Base-by-base conservation (phyloP, 108 stramenopile species). In the Pseudonitzschia pungens region DNA sequence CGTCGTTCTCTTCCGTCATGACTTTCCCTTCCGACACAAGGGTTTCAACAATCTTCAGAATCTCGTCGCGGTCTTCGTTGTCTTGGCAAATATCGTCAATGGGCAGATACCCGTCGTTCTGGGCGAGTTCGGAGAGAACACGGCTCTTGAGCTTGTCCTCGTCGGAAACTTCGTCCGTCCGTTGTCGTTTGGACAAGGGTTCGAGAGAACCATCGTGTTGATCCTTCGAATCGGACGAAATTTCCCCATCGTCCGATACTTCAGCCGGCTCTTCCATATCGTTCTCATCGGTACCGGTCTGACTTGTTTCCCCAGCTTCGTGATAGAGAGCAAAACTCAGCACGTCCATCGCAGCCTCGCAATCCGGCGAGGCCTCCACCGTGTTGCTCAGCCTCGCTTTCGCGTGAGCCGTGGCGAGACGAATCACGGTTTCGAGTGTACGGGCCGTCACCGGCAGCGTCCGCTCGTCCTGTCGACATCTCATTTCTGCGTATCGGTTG, bases 381-480 rank as follows among this genome's bases (percentile, higher is more conserved):
- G 79, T 80, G 45, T 72, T 51, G 69, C 86, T 89, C 22, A 93
- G 72, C 20, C 91, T 83, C 20, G 88, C 89, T 83, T 99, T 99
- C 20, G 99, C 98, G 71, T 98, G 97, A 11, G 99, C 99, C 63
- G 93, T 97, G 1, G 96, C 88, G 60, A 99, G 74, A 44, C 99
- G 97, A 79, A 99, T 99, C 31, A 99, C 87, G 26, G 98, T 98
- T 84, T 99, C 99, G 70, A 99, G 79, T 54, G 93, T 93, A 72
- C 99, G 97, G 5, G 99, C 97, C 6, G 99, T 99, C 8, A 99
- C 91, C 42, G 93, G 93, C 44, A 95, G 82, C 48, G 86, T 95
- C 27, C 92, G 80, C 65, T 95, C 94, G 73, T 95, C 96, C 69
- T 92, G 91, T 40, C 94, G 77, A 68, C 92, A 87, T 63, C 99